A percentile compares a stretch with the other conserved stretches of the same genome.
phyloP scores from a whole-genome alignment of 371 early-diverging fungal species.

The Smittium culicis region DNA sequence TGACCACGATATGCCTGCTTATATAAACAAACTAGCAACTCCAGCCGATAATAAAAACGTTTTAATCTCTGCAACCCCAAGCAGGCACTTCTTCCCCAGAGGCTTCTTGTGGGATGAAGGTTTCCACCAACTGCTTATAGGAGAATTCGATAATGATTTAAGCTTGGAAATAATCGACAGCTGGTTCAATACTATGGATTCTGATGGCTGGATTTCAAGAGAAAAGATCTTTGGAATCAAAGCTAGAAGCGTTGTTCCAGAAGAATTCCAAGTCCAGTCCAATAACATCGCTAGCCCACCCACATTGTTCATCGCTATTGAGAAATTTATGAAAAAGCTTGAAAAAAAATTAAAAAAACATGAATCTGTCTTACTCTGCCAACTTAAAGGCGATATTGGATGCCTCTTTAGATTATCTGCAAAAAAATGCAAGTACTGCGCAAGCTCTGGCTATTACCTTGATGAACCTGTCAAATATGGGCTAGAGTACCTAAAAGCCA shows the following conservation, averaged over 20 bases:
- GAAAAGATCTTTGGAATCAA: conserved; percentile 92
- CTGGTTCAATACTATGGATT: conserved; percentile 71
- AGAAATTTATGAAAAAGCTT: conserved; percentile 10
- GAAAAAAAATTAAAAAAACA: not conserved
- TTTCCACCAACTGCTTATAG: conserved; percentile 75
- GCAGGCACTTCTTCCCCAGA: conserved; percentile 87
- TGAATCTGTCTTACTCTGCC: too few relatives aligned
- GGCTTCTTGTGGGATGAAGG: conserved; percentile 97
- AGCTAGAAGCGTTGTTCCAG: conserved; percentile 74
- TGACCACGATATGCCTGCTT: too few relatives aligned
- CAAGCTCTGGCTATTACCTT: not conserved
- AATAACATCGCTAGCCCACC: conserved; percentile 91
- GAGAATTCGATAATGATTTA: conserved; percentile 77
- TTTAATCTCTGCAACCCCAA: conserved; percentile 76
- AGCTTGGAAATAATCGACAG: conserved; percentile 62
- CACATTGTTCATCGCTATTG: conserved; percentile 59
- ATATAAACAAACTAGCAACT: not conserved
- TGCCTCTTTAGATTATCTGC: too few relatives aligned
- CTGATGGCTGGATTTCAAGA: conserved; percentile 82
- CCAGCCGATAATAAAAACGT: conserved; percentile 16
- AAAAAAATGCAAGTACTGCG: not conserved
- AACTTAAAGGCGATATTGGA: not conserved
- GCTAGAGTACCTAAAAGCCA: conserved; percentile 36
- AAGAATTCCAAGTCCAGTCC: conserved; percentile 84
- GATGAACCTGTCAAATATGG: conserved; percentile 28